Conservation (phyloP, 2,329 filamentous ascomycete genomes). For the Claviceps sp. region DNA sequence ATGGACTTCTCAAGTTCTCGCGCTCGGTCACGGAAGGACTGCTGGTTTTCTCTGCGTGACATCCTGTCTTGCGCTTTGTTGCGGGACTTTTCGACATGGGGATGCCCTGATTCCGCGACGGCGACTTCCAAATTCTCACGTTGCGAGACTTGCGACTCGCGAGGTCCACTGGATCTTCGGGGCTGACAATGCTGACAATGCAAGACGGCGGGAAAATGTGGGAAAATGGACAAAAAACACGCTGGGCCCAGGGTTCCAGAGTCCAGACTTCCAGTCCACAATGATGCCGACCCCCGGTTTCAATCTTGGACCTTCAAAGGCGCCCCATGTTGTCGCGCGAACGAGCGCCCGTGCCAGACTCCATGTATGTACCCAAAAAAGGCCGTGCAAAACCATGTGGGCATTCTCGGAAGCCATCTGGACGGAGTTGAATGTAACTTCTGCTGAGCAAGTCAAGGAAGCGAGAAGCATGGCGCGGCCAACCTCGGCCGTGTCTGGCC, state of each 20-base stretch:
- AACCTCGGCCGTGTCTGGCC: not conserved
- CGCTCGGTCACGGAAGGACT: no score
- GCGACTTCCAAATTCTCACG: no score
- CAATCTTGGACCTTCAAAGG: not conserved
- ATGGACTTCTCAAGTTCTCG: no score
- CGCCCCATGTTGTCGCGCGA: not conserved
- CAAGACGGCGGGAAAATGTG: not conserved
- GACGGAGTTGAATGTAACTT: not conserved
- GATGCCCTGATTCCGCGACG: no score
- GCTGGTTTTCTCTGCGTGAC: no score
- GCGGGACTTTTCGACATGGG: no score
- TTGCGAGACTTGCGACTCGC: no score
- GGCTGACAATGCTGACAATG: not conserved
- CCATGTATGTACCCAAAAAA: no score
- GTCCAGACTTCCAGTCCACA: not conserved
- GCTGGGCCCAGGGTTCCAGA: no score
- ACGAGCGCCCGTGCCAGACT: not conserved
- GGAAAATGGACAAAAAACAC: not conserved
- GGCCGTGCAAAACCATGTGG: not conserved
- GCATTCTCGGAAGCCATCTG: not conserved
- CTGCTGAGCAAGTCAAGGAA: not conserved
- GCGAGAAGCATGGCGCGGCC: not conserved
- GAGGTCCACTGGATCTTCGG: no score
- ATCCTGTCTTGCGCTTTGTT: no score
- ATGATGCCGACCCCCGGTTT: not conserved